Base-by-base conservation (phyloP, 345 rosid genomes). In the Gossypium mustelinum region DNA sequence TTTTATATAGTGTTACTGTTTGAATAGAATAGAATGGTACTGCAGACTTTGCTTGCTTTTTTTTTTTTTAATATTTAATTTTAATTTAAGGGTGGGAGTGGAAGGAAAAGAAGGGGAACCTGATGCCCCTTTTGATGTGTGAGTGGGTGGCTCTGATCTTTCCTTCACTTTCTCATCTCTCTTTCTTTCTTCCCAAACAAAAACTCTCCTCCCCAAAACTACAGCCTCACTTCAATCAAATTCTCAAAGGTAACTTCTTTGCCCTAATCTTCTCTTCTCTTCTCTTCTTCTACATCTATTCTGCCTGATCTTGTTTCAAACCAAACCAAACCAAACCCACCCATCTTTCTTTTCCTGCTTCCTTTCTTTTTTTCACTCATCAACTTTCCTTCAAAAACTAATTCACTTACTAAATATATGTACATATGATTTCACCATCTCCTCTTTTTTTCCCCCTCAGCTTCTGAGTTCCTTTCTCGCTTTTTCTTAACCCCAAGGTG, bases 51-150 rank as follows among this genome's bases (percentile, higher is more conserved):
- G 41, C 1, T 29, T 56, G 13, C 27, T 56, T 20, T 17, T 2
- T 55, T 17, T 18, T 7, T 22, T 58, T 22, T 2, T 56, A 7
- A n/a, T 18, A 10, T 57, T 57, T 57, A 57, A 20, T 56, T 11
- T 45, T 22, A 22, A 58, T 58, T 20, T 8, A 18, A 9, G 60
- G 60, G 60, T 8, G 60, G 60, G 20, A 56, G 62, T 58, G 61
- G 29, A 11, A 57, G 3, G 14, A 18, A 55, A 55, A 55, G 22
- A 9, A 58, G 6, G 12, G 61, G 64, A 59, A 83, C 86, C 85
- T 76, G 90, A 84, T 89, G 84, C 89, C 43, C 84, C 81, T 84
- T 82, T 81, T 87, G 89, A 89, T 85, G 93, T 79, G 83, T 71
- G 77, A 85, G 88, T 89, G 93, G 87, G 87, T 86, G 90, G 87